These are phyloP conservation scores for Juglanconis sp. DNA, from an alignment of 2,329 filamentous ascomycete genomes.

Conservation along the genomic window DNA sequence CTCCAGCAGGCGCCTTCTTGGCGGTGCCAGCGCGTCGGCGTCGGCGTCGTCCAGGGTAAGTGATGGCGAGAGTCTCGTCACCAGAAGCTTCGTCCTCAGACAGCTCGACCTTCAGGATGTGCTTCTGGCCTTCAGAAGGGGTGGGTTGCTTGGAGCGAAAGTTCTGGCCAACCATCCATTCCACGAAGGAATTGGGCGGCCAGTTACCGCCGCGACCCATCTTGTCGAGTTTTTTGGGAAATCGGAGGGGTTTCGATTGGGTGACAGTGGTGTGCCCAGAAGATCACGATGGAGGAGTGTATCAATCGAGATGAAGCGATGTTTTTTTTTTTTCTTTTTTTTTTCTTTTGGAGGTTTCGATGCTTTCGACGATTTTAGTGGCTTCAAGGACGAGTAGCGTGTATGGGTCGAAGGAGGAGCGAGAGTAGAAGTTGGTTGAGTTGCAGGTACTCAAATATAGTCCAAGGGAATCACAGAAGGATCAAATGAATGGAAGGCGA, in stretches of 20 bases:
- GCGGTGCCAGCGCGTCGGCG: background rate
- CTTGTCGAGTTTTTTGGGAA: background rate
- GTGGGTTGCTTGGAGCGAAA: constrained; percentile 16
- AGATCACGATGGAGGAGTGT: background rate
- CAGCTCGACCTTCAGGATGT: constrained; percentile 39
- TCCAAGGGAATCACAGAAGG: no score
- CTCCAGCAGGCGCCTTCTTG: background rate
- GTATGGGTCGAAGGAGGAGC: no score
- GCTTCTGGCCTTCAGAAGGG: constrained; percentile 16
- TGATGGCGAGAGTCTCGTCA: constrained; percentile 45
- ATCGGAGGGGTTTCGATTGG: background rate
- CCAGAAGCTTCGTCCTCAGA: constrained; percentile 52
- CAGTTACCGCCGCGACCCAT: constrained; percentile 13
- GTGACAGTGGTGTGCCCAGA: background rate
- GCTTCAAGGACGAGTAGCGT: no score
- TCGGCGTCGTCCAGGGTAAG: constrained; percentile 41
- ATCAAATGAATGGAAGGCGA: no score
- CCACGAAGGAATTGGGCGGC: constrained; percentile 37
- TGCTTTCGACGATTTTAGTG: no score
- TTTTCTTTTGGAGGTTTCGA: no score
- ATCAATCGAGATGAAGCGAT: no score
- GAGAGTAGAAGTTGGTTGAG: no score
- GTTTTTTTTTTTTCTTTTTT: no score
- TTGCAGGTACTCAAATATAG: no score
- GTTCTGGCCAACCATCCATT: constrained; percentile 40